Conservation (phyloP, 2,329 filamentous ascomycete genomes). For the Monilinia vaccinii-corymbosi region DNA sequence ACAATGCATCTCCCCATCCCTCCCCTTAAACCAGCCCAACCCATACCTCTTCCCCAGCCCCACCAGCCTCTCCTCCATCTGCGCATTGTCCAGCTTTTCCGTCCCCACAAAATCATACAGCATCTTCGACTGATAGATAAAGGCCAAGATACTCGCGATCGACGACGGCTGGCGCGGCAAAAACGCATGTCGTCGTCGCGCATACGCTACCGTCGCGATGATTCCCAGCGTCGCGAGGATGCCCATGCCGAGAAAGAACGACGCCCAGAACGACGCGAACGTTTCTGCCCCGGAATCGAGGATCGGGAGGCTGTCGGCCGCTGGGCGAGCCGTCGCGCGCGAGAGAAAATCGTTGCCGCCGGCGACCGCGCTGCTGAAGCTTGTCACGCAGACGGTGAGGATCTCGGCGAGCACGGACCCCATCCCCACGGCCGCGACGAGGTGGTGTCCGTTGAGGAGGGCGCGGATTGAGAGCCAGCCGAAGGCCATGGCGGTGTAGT, state of each 20-base stretch:
- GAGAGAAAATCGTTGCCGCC: constrained; percentile 51
- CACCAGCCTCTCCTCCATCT: constrained; percentile 55
- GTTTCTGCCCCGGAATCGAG: constrained; percentile 48
- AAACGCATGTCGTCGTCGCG: constrained; percentile 57
- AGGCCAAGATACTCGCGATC: constrained; percentile 66
- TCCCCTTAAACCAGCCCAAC: constrained; percentile 66
- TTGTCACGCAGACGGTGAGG: constrained; percentile 59
- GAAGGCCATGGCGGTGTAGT: constrained; percentile 66
- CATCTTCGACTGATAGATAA: constrained; percentile 76
- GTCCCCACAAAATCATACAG: constrained; percentile 66
- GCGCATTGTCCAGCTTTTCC: constrained; percentile 41
- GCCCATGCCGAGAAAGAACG: constrained; percentile 49
- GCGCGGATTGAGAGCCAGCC: constrained; percentile 54
- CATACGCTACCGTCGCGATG: constrained; percentile 51
- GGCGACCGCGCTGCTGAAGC: constrained; percentile 55
- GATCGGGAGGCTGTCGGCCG: too few relatives aligned
- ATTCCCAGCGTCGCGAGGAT: constrained; percentile 51
- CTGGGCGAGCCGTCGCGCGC: too few relatives aligned
- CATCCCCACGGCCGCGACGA: constrained; percentile 60
- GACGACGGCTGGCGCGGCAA: constrained; percentile 64
- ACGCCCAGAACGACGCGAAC: constrained; percentile 54
- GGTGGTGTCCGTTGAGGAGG: constrained; percentile 51
- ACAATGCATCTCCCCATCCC: constrained; percentile 65
- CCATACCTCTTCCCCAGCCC: constrained; percentile 59
- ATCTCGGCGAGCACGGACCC: constrained; percentile 67